These are phyloP conservation scores for Phytopythium cucurbitacearum DNA, from an alignment of 352 stramenopile genomes.

Conservation along the genomic window DNA sequence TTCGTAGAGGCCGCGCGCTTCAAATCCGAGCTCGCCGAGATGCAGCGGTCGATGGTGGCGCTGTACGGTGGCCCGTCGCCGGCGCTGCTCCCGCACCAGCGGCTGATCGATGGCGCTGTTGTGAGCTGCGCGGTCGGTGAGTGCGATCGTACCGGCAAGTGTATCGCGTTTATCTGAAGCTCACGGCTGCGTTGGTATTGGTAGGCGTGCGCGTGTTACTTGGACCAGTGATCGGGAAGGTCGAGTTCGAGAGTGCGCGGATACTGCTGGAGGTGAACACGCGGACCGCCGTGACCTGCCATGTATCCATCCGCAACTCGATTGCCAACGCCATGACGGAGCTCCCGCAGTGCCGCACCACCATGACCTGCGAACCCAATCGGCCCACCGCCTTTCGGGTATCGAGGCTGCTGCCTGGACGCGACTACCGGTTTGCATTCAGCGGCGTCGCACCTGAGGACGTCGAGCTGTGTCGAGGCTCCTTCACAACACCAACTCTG, in stretches of 20 bases:
- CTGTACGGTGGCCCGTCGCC: conserved; percentile 17
- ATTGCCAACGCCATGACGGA: conserved; percentile 36
- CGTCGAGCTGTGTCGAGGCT: conserved; percentile 18
- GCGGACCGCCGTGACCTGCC: conserved; percentile 32
- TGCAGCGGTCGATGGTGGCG: conserved; percentile 30
- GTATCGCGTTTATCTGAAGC: conserved; percentile 5
- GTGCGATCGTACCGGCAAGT: conserved; percentile 4
- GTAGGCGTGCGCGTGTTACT: conserved; percentile 51
- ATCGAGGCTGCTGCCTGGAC: conserved; percentile 39
- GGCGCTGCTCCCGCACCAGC: conserved; percentile 26
- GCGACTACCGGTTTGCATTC: conserved; percentile 55
- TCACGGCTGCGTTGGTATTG: background rate
- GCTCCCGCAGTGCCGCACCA: conserved; percentile 23
- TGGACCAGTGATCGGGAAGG: conserved; percentile 63
- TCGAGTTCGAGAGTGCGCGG: conserved; percentile 39
- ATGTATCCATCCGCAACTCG: conserved; percentile 40
- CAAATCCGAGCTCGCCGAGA: conserved; percentile 43
- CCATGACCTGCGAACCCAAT: conserved; percentile 17
- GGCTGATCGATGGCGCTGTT: conserved; percentile 16
- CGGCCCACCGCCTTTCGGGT: conserved; percentile 39
- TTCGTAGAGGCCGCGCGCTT: conserved; percentile 15
- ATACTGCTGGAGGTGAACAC: conserved; percentile 65
- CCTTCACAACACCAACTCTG: conserved; percentile 46
- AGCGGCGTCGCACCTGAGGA: conserved; percentile 45
- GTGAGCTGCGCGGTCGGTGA: conserved; percentile 3